Evolutionary conservation across 176 grass and related monocot species (phyloP), one percentile per base, ranked within the genome.

Genomic region (Carex myosuroides): DNA sequence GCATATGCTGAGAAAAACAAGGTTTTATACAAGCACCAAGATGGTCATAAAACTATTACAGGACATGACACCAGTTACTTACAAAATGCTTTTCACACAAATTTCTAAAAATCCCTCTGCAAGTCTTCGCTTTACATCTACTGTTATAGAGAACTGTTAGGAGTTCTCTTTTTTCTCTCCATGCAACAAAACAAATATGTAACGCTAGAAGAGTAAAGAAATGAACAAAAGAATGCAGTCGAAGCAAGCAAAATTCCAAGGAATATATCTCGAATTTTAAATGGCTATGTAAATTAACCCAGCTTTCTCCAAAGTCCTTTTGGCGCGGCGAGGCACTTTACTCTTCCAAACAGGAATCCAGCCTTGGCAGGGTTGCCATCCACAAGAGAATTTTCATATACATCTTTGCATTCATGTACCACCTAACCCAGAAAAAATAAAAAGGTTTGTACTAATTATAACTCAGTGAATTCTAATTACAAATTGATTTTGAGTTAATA

Each of bases 341-440:
- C 88, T 91, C 85, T 92, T 82, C 93, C 90, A 85, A 96, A 99
- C 63, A 99, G 85, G 66, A 99, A 99, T 67, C 93, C 97, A 2
- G 90, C 83, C 79, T 96, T 96, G 22, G 82, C 84, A 74, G 93
- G 91, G 81, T 94, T 94, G 65, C 93, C 93, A 85, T 91, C 88
- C 29, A 92, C 87, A 1, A 94, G 90, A 13, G 97, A 91, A 60
- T 91, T 88, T 67, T 99, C 97, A 20, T 94, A 99, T 86, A 99
- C 94, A 57, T 95, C 91, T 88, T 92, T 96, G 85, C 97, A 99
- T 83, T 96, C 97, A 92, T 96, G 91, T 86, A 99, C 90, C 83
- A 99, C 97, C 97, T 99, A 91, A 89, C 3, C 71, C 46, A 26
- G 6, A 75, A 53, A 24, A 88, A 90, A 83, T 41, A 89, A 79